These are phyloP conservation scores for Aureobasidium sp. DNA, from an alignment of 2,329 filamentous ascomycete genomes.

Conservation along the genomic window DNA sequence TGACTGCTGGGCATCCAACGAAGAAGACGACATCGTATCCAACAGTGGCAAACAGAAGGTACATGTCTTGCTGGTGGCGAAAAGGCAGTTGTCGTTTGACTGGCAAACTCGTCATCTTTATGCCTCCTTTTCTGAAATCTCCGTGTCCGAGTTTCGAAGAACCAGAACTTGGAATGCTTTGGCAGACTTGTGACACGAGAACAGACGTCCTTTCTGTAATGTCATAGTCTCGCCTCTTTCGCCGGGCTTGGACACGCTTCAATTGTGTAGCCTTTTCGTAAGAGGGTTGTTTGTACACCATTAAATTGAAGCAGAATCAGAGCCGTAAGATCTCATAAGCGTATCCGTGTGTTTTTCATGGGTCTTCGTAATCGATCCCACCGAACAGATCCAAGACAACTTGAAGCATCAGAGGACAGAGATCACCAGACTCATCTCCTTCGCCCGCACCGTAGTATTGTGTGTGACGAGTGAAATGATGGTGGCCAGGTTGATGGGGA, in stretches of 20 bases:
- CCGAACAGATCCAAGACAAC: conserved; percentile 38
- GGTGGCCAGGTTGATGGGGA: too few relatives aligned
- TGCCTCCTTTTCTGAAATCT: too few relatives aligned
- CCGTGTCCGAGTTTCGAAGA: too few relatives aligned
- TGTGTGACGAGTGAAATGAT: too few relatives aligned
- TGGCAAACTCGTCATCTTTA: too few relatives aligned
- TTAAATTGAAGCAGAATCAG: neutral
- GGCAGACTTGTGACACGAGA: neutral
- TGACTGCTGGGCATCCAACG: too few relatives aligned
- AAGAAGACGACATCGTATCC: too few relatives aligned
- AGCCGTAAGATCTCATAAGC: neutral
- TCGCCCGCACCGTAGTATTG: conserved; percentile 33
- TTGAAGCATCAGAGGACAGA: conserved; percentile 36
- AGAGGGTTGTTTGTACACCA: neutral
- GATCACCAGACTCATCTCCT: conserved; percentile 31
- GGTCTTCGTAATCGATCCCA: conserved; percentile 35
- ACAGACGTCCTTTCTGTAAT: neutral
- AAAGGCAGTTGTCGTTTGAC: too few relatives aligned
- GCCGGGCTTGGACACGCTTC: neutral
- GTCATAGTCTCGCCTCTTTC: neutral
- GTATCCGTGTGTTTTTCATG: conserved; percentile 19
- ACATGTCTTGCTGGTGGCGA: too few relatives aligned
- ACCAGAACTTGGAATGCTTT: too few relatives aligned
- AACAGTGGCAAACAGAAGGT: too few relatives aligned
- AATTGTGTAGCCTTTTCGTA: neutral